Base-by-base conservation (phyloP, 495 filamentous ascomycete genomes). In the Talaromyces liani region DNA sequence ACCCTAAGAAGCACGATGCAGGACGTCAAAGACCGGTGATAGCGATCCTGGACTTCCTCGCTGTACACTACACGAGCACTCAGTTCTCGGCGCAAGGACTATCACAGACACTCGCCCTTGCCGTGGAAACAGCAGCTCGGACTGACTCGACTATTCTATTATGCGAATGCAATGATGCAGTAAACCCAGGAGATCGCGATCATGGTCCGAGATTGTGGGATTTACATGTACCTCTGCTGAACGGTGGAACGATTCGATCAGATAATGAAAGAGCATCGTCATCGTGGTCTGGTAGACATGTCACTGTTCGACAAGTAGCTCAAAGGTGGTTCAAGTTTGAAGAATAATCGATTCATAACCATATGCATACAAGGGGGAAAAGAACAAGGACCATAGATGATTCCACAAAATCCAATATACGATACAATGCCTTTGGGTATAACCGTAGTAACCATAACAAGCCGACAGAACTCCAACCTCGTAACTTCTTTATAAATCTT, bases 21-120 rank as follows among this genome's bases (percentile, higher is more conserved):
- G 34, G 45, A 62, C 34, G 59, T 56, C n/a, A 51, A 6, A 55
- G 39, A 60, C 6, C 72, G 16, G 69, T 84, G 25, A 73, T 96
- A 14, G 79, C 86, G 12, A 72, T 93, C 10, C 83, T 90, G 64
- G 85, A 90, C 61, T 78, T 88, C 54, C 67, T 95, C 10, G 73
- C 78, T 31, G 71, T 91, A 39, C 92, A 96, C 74, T 78, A 78
- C n/a, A 73, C 79, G 29, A 93, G 90, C 4, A 84, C 84, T 62
- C 91, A 94, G 68, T 93, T 89, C 80, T 92, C 89, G 51, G 91
- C 88, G 0, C 92, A 96, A 71, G 92, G 91, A 0, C 72, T 97
- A 5, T 84, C 84, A 58, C 84, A 86, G 68, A 90, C 87, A 5
- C 77, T 90, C 16, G 83, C 92, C 10, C 72, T 73, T 24, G 74